These are phyloP conservation scores for Beauveria sp. DNA, from an alignment of 2,329 filamentous ascomycete genomes.

Conservation along the genomic window DNA sequence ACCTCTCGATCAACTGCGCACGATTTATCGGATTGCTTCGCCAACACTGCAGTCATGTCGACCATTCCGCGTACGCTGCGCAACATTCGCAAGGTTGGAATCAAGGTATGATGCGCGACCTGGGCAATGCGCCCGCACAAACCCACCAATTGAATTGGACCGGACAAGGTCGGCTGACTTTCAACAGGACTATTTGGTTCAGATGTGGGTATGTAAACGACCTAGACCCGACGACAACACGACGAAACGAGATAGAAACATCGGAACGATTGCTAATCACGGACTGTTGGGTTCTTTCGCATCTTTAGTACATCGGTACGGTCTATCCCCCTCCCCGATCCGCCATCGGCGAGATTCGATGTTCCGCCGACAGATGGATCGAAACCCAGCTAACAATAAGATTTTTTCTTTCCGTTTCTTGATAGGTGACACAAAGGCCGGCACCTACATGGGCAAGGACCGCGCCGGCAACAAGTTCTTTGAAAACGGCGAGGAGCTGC, in stretches of 20 bases:
- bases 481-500: conserved; percentile 92
- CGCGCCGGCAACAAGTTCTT: conserved; percentile 95
- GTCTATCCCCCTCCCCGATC: neutral
- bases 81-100: conserved; percentile 78
- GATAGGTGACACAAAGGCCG: conserved; percentile 91
- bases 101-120: conserved; percentile 56
- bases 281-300: neutral
- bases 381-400: neutral
- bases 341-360: neutral
- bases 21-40: conserved; percentile 20
- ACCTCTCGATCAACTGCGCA: conserved; percentile 9
- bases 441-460: conserved; percentile 76
- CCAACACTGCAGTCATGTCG: conserved; percentile 62
- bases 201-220: conserved; percentile 71
- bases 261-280: neutral
- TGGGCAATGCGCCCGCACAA: neutral
- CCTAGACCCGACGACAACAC: conserved; percentile 17
- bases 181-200: conserved; percentile 75
- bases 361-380: neutral
- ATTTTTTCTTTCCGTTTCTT: accelerated
- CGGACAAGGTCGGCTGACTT: conserved; percentile 3
- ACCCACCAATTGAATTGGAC: neutral
- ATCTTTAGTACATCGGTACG: conserved; percentile 48
- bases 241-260: conserved; percentile 11
- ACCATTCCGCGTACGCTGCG: conserved; percentile 77